These are phyloP conservation scores for Colletotrichum chlorophyti DNA, from an alignment of 2,329 filamentous ascomycete species.

Conservation along the genomic window DNA sequence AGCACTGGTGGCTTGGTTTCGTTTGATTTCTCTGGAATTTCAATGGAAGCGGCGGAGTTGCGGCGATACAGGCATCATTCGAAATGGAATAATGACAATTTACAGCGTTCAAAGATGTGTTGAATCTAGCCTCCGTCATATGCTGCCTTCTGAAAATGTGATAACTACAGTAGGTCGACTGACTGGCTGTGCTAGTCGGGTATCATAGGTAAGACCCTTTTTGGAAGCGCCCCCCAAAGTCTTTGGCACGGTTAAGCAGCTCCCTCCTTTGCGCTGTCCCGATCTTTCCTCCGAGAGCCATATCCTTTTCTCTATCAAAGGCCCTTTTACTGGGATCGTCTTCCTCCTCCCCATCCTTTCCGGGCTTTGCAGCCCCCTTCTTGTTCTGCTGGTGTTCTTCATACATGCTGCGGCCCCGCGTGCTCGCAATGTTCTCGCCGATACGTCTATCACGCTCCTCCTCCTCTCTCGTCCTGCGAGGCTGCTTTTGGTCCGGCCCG, in stretches of 20 bases:
- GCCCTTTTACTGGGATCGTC: conserved; percentile 90
- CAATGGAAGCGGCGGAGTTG: conserved; percentile 31
- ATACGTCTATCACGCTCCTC: conserved; percentile 59
- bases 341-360: conserved; percentile 66
- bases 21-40: conserved; percentile 29
- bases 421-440: conserved; percentile 57
- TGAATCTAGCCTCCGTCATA: conserved; percentile 22
- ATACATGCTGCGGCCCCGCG: conserved; percentile 64
- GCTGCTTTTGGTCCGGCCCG: conserved; percentile 42
- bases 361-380: conserved; percentile 34
- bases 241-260: conserved; percentile 77
- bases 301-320: conserved; percentile 95
- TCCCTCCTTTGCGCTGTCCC: conserved; percentile 77
- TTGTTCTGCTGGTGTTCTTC: conserved; percentile 59
- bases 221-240: conserved; percentile 83
- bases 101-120: conserved; percentile 39
- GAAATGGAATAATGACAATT: conserved; percentile 29
- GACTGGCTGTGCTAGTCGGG: too few relatives aligned
- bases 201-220: conserved; percentile 71
- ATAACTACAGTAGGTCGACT: too few relatives aligned
- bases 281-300: conserved; percentile 77
- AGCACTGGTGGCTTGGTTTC: conserved; percentile 17
- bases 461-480: conserved; percentile 62
- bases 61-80: conserved; percentile 28
- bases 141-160: too few relatives aligned